phyloP scores from a whole-genome alignment of 805 yeast species.

The Yarrowia deformans region DNA sequence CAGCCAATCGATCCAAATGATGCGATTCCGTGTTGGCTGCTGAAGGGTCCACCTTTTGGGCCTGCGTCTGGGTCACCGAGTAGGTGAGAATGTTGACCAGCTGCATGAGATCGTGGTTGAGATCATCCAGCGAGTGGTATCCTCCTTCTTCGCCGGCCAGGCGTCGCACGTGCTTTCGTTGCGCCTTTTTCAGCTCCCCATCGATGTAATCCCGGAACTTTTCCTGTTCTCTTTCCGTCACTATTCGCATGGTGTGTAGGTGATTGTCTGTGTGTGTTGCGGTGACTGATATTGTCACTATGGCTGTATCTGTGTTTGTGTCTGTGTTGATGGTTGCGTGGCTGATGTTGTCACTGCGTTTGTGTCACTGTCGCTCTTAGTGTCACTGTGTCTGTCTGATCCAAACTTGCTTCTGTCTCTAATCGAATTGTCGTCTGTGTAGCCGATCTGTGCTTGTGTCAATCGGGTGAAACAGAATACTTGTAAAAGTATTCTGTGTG shows the following conservation, averaged over 20 bases:
- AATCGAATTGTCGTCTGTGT: too few relatives aligned
- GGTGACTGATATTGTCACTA: too few relatives aligned
- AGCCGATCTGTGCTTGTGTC: too few relatives aligned
- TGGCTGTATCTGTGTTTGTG: too few relatives aligned
- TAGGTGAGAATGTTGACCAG: conserved; percentile 68
- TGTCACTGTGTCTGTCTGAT: too few relatives aligned
- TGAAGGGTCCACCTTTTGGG: conserved; percentile 1
- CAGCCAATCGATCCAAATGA: conserved; percentile 21
- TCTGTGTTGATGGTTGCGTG: not conserved
- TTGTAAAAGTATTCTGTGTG: too few relatives aligned
- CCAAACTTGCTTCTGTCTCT: too few relatives aligned
- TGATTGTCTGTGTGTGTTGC: not conserved
- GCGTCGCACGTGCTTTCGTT: conserved; percentile 45
- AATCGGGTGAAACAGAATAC: too few relatives aligned
- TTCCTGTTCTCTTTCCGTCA: conserved; percentile 40
- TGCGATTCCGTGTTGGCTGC: conserved; percentile 9
- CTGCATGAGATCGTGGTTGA: conserved; percentile 54
- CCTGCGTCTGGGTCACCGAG: conserved; percentile 55
- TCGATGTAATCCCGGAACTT: conserved; percentile 45
- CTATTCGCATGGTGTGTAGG: conserved; percentile 8
- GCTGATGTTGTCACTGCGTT: too few relatives aligned
- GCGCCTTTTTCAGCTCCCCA: conserved; percentile 42
- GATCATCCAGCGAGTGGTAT: not conserved
- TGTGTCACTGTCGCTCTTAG: too few relatives aligned
- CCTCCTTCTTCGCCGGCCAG: conserved; percentile 40